phyloP scores from a whole-genome alignment of 768 basidiomycete genomes.

The Mycena belliarum region DNA sequence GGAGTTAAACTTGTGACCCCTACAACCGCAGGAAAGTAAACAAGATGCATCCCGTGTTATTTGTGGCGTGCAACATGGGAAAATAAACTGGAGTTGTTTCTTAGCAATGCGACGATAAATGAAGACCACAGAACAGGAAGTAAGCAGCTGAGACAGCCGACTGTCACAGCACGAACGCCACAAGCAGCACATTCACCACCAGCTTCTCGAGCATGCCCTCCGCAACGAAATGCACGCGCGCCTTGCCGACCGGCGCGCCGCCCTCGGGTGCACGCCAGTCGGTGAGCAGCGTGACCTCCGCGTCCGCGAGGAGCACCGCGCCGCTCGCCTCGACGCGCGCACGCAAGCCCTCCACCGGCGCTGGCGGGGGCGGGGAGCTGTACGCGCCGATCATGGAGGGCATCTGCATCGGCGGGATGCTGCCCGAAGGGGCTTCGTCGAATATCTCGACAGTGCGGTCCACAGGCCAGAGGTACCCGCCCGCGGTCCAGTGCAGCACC shows the following conservation, averaged over 20 bases:
- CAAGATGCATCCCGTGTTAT: too few relatives aligned
- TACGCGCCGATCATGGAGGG: constrained; percentile 35
- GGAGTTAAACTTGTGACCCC: too few relatives aligned
- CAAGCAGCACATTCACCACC: constrained; percentile 73
- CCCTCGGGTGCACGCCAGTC: constrained; percentile 35
- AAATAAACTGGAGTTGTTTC: too few relatives aligned
- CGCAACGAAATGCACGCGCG: constrained; percentile 69
- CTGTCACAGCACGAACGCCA: constrained; percentile 70
- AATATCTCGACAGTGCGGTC: constrained; percentile 68
- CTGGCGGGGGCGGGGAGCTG: constrained; percentile 33
- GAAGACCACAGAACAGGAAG: too few relatives aligned
- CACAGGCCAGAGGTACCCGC: constrained; percentile 79
- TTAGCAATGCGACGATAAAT: too few relatives aligned
- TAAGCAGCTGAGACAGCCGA: too few relatives aligned
- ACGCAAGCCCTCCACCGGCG: constrained; percentile 39
- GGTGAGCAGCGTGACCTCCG: constrained; percentile 61
- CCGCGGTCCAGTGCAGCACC: constrained; percentile 80
- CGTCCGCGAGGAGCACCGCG: constrained; percentile 61
- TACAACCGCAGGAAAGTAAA: too few relatives aligned
- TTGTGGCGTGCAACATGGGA: too few relatives aligned
- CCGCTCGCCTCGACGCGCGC: constrained; percentile 66
- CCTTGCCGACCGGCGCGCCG: constrained; percentile 52
- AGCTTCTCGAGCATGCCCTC: constrained; percentile 70
- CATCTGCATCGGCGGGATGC: constrained; percentile 32
- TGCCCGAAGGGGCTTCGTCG: constrained; percentile 34